Conservation (phyloP, 768 basidiomycete genomes). For the Scleroderma citrinum region DNA sequence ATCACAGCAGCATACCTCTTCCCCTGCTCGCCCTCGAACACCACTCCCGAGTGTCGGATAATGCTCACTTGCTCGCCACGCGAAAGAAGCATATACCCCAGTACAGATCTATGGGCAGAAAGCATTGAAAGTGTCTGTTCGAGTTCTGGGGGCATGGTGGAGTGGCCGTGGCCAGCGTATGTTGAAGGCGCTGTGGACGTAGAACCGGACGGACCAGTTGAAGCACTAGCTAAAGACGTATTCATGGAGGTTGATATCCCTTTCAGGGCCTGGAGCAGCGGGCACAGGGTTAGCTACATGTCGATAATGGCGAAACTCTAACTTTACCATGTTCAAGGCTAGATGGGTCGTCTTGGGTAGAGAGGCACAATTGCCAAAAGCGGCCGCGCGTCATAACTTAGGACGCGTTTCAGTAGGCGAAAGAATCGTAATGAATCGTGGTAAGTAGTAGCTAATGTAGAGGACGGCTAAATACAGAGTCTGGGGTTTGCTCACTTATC, state of each 20-base stretch:
- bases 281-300: slow-evolving; percentile 10
- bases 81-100: slow-evolving; percentile 82
- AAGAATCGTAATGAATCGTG: too few relatives aligned
- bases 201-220: slow-evolving; percentile 3
- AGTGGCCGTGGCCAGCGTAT: slow-evolving; percentile 12
- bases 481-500: slow-evolving; percentile 13
- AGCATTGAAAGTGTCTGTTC: slow-evolving; percentile 74
- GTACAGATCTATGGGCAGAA: slow-evolving; percentile 76
- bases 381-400: too few relatives aligned
- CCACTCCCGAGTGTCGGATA: slow-evolving; percentile 77
- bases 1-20: slow-evolving; percentile 68
- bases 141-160: slow-evolving; percentile 63
- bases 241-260: slow-evolving; percentile 9
- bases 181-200: slow-evolving; percentile 8
- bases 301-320: not conserved
- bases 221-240: slow-evolving; percentile 7
- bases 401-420: too few relatives aligned
- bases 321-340: not conserved
- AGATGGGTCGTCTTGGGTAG: slow-evolving; percentile 1
- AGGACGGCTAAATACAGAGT: not conserved
- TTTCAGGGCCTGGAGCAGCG: slow-evolving; percentile 6
- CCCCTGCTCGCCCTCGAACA: slow-evolving; percentile 83
- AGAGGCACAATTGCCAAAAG: not conserved
- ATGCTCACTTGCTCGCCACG: slow-evolving; percentile 69
- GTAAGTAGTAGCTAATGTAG: too few relatives aligned